These are phyloP conservation scores for Schizopora paradoxa DNA, from an alignment of 1,284 basidiomycete species.

Conservation along the genomic window DNA sequence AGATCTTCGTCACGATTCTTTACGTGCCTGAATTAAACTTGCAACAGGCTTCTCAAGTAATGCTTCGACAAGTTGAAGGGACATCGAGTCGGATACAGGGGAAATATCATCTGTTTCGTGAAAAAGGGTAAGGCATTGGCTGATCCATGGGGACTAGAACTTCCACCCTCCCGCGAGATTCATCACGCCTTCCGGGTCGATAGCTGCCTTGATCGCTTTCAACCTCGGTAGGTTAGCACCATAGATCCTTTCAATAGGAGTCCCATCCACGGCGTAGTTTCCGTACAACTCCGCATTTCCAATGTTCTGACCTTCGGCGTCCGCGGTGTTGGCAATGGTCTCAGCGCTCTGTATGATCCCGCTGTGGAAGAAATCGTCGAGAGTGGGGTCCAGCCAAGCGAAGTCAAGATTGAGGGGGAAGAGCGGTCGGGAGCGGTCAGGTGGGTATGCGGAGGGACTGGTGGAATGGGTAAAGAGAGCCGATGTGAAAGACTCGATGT, in stretches of 20 bases:
- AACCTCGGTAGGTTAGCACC: constrained; percentile 41
- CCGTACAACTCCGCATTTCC: constrained; percentile 38
- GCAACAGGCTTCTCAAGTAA: too few species aligned
- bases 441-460: constrained; percentile 13
- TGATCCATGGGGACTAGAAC: constrained; percentile 10
- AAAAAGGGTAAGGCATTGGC: neutral
- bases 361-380: constrained; percentile 36
- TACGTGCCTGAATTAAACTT: too few species aligned
- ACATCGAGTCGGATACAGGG: neutral
- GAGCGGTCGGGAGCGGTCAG: constrained; percentile 33
- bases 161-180: constrained; percentile 51
- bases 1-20: too few species aligned
- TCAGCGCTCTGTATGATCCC: constrained; percentile 35
- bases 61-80: too few species aligned
- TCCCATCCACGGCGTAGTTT: constrained; percentile 48
- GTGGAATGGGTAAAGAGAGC: constrained; percentile 40
- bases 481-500: constrained; percentile 50
- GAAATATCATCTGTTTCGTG: neutral
- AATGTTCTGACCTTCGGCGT: constrained; percentile 39
- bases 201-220: constrained; percentile 33
- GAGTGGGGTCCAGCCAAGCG: constrained; percentile 32
- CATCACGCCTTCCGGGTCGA: constrained; percentile 52
- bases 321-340: constrained; percentile 32
- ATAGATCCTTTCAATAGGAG: constrained; percentile 40
- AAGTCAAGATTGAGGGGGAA: constrained; percentile 45